phyloP scores from a whole-genome alignment of 179 eudicot genomes.

The Silene vulgaris region DNA sequence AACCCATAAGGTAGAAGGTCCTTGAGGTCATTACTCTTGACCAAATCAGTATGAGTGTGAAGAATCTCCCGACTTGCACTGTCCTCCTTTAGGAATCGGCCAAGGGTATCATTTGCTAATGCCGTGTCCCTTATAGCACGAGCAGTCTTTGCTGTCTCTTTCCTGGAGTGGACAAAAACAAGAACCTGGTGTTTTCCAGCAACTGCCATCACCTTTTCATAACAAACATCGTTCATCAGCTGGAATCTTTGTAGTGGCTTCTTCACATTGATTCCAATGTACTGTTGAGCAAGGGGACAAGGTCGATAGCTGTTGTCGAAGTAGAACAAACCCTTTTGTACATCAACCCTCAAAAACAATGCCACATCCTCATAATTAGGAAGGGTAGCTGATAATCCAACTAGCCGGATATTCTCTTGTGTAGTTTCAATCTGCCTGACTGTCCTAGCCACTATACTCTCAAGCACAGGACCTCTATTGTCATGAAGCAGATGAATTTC shows the following conservation, averaged over 20 bases:
- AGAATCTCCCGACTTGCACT: conserved; percentile 87
- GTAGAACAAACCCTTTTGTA: conserved; percentile 65
- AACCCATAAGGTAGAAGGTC: conserved; percentile 88
- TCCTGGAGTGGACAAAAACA: conserved; percentile 90
- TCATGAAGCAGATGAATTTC: conserved; percentile 96
- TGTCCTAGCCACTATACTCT: conserved; percentile 94
- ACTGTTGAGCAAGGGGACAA: conserved; percentile 92
- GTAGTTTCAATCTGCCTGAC: conserved; percentile 89
- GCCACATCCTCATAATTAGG: conserved; percentile 92
- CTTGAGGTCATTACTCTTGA: conserved; percentile 83
- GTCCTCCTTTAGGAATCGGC: conserved; percentile 77
- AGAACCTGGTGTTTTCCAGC: conserved; percentile 92
- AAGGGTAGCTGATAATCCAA: conserved; percentile 90
- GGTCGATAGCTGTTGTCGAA: conserved; percentile 95
- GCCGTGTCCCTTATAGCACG: conserved; percentile 83
- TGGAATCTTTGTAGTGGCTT: conserved; percentile 93
- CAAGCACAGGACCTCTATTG: conserved; percentile 92
- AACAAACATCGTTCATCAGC: conserved; percentile 88
- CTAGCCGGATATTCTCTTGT: conserved; percentile 81
- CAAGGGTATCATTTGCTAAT: conserved; percentile 75
- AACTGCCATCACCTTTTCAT: conserved; percentile 73
- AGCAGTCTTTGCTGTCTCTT: conserved; percentile 91
- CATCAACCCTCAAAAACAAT: conserved; percentile 68
- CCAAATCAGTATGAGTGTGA: conserved; percentile 62
- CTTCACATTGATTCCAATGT: conserved; percentile 81